Base-by-base conservation (phyloP, 192 early-diverging fungal genomes). In the Jimgerdemannia flammicorona region DNA sequence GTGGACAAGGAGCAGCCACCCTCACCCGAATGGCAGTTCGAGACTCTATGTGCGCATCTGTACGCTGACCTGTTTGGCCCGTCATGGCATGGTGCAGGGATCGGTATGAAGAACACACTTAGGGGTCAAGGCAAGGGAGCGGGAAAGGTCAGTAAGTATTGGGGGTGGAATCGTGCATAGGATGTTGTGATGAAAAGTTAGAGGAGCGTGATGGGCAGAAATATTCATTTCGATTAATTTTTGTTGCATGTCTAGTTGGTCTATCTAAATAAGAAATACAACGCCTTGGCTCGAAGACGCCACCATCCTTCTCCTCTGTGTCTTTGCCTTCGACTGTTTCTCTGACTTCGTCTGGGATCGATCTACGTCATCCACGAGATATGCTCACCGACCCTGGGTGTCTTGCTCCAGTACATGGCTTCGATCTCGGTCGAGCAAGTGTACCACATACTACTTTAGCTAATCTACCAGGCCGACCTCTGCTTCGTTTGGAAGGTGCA, bases 301-400 rank as follows among this genome's bases (percentile, higher is more conserved):
- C 14, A 87, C 91, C 2, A 93, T 97, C 40, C 90, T 95, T 17
- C 84, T 99, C n/a, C 77, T 97, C 40, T 97, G 95, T 75, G 96
- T 99, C 14, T 93, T 99, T 73, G 90, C 93, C 4, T 81, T 98
- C 72, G 98, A 99, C 81, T 87, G 96, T 19, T 99, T 99, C 79
- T 94, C 93, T 4, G 98, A 99, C 84, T 99, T 96, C 81, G 94
- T 29, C 29, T 29, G 29, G 29, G 29, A 29, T 29, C 29, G 3
- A 94, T 97, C 43, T 93, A 92, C 4, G 97, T 97, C 7, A 97
- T 99, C 9, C 90, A 97, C 67, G 98, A 99, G 79, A 98, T 96
- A 0, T 96, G 95, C 70, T 91, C 93, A 4, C 93, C 94, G 78
- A 88, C 92, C 11, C 75, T 95, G 6, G 93, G 92, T 69, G 95